phyloP scores from a whole-genome alignment of 2,329 filamentous ascomycete genomes.

The Aspergillus puulaauensis region DNA sequence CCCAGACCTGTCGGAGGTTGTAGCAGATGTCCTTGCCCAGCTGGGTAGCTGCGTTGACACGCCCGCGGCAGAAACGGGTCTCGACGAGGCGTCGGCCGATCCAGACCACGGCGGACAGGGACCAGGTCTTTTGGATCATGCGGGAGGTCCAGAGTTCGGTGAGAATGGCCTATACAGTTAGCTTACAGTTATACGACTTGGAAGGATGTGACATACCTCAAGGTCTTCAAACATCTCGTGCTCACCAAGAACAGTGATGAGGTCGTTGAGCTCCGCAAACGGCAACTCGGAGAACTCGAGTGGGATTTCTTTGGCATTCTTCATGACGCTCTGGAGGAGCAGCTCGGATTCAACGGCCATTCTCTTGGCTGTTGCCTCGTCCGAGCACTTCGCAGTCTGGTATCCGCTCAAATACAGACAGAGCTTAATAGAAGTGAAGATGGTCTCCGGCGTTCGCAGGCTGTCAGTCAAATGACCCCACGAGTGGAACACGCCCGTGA shows the following conservation, averaged over 20 bases:
- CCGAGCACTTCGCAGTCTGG: conserved; percentile 29
- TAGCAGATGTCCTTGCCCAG: conserved; percentile 57
- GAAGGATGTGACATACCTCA: conserved; percentile 24
- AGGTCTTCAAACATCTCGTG: conserved; percentile 39
- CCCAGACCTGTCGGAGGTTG: conserved; percentile 55
- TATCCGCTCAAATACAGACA: conserved; percentile 38
- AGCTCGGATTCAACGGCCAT: conserved; percentile 36
- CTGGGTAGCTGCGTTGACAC: conserved; percentile 44
- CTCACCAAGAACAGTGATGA: conserved; percentile 38
- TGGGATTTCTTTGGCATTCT: conserved; percentile 27
- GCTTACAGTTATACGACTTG: neutral
- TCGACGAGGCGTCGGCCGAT: conserved; percentile 55
- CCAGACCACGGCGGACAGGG: conserved; percentile 47
- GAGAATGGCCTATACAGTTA: conserved; percentile 33
- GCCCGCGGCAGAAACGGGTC: conserved; percentile 51
- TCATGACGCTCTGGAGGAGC: conserved; percentile 35
- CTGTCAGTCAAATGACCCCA: conserved; percentile 36
- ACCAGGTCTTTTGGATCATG: conserved; percentile 47
- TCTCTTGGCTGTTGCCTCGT: conserved; percentile 25
- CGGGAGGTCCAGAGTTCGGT: conserved; percentile 49
- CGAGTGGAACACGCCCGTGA: conserved; percentile 34
- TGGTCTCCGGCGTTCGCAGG: conserved; percentile 30
- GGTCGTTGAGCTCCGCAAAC: conserved; percentile 36
- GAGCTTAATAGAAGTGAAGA: conserved; percentile 37
- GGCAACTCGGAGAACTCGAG: conserved; percentile 37